phyloP scores from a whole-genome alignment of 805 yeast species.

The Wickerhamomyces strasburgensis region DNA sequence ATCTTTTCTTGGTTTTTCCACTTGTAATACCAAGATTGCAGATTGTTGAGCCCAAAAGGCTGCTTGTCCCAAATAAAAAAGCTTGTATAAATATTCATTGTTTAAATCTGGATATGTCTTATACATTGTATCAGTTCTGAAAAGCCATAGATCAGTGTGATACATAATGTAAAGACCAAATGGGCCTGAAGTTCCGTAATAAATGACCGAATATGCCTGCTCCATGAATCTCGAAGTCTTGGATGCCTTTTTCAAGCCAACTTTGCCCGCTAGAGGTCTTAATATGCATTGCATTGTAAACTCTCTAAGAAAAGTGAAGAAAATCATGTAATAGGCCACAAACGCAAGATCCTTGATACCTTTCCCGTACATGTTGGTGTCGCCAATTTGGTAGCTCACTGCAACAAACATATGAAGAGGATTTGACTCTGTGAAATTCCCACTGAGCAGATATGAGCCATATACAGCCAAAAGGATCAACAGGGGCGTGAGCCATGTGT shows the following conservation, averaged over 20 bases:
- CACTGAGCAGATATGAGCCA: slow-evolving; percentile 46
- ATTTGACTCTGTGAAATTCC: slow-evolving; percentile 54
- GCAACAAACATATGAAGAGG: slow-evolving; percentile 58
- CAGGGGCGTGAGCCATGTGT: slow-evolving; percentile 71
- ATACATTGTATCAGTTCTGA: slow-evolving; percentile 80
- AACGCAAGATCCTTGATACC: slow-evolving; percentile 80
- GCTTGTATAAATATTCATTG: slow-evolving; percentile 65
- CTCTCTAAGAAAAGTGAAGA: slow-evolving; percentile 88
- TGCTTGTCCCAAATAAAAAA: slow-evolving; percentile 86
- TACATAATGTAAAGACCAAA: slow-evolving; percentile 87
- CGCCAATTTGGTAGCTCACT: slow-evolving; percentile 59
- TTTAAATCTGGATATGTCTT: slow-evolving; percentile 76
- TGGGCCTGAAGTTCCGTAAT: slow-evolving; percentile 78
- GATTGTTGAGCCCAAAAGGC: slow-evolving; percentile 98
- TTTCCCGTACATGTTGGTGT: slow-evolving; percentile 74
- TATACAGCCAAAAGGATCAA: slow-evolving; percentile 39
- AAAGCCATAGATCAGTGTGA: slow-evolving; percentile 80
- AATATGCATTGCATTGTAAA: slow-evolving; percentile 80
- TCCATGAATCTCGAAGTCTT: slow-evolving; percentile 85
- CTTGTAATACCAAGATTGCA: slow-evolving; percentile 69
- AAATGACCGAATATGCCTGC: slow-evolving; percentile 80
- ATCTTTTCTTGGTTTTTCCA: slow-evolving; percentile 95
- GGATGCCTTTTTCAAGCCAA: slow-evolving; percentile 42
- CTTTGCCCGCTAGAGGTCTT: slow-evolving; percentile 58
- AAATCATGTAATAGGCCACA: slow-evolving; percentile 73